Percentiles rank a stretch among this genome's conserved stretches.
These are phyloP conservation scores for Podila epicladia DNA, from an alignment of 192 early-diverging fungal species.

Conservation along the genomic window DNA sequence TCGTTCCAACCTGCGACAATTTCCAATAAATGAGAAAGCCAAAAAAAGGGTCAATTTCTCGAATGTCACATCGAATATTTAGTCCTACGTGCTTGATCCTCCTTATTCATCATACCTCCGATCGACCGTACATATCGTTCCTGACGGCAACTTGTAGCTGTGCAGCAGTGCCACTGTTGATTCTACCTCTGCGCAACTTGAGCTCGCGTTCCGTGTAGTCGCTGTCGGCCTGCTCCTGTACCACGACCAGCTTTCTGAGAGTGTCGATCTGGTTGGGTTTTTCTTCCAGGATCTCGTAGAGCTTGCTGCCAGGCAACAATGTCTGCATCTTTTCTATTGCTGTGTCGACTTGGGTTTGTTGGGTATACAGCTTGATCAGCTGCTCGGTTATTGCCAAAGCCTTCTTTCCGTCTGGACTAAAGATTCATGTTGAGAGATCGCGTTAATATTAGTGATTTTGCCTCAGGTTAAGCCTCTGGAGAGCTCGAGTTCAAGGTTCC, in stretches of 20 bases:
- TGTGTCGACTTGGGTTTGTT: slow-evolving; percentile 39
- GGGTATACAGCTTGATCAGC: slow-evolving; percentile 61
- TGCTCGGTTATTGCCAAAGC: slow-evolving; percentile 60
- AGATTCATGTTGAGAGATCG: too few relatives aligned
- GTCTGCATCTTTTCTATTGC: slow-evolving; percentile 49
- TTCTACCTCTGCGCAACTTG: slow-evolving; percentile 68
- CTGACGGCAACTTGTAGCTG: slow-evolving; percentile 70
- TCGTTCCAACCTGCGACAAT: slow-evolving; percentile 37
- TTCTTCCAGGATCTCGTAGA: slow-evolving; percentile 51
- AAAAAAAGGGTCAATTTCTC: background rate
- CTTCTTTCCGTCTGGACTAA: slow-evolving; percentile 59
- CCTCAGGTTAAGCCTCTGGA: too few relatives aligned
- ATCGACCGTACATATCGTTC: slow-evolving; percentile 70
- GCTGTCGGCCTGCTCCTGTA: slow-evolving; percentile 46
- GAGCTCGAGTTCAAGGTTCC: background rate
- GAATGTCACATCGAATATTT: background rate
- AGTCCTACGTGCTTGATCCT: background rate
- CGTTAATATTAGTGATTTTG: too few relatives aligned
- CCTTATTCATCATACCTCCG: slow-evolving; percentile 47
- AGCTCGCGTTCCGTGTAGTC: slow-evolving; percentile 69
- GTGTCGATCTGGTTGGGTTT: slow-evolving; percentile 49
- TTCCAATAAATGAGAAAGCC: background rate
- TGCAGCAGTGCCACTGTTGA: slow-evolving; percentile 71
- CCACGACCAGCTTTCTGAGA: slow-evolving; percentile 33
- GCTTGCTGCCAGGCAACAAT: slow-evolving; percentile 55